Conservation (phyloP, 352 stramenopile species). For the Pseudoperonospora humuli region DNA sequence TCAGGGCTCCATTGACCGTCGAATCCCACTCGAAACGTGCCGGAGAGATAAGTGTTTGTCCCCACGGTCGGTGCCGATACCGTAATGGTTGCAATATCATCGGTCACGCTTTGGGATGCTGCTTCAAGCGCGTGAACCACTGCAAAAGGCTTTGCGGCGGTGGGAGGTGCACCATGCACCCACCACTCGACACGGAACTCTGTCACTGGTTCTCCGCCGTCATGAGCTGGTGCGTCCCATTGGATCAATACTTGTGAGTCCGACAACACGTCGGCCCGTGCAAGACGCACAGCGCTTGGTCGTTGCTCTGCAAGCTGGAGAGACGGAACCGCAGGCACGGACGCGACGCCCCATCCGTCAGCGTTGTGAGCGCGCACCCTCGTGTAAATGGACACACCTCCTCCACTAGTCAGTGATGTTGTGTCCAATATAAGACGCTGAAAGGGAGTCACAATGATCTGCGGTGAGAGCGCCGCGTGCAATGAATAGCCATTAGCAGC, state of each 20-base stretch:
- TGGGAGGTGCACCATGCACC: constrained; percentile 19
- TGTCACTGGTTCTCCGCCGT: constrained; percentile 60
- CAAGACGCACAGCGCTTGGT: constrained; percentile 26
- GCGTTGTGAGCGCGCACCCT: constrained; percentile 53
- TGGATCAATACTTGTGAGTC: constrained; percentile 61
- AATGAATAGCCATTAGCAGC: constrained; percentile 47
- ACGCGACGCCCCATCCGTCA: constrained; percentile 37
- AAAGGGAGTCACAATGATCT: constrained; percentile 45
- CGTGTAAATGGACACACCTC: constrained; percentile 47
- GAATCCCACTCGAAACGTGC: constrained; percentile 88
- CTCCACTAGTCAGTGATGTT: constrained; percentile 12
- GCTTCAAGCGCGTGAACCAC: constrained; percentile 43
- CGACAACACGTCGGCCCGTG: constrained; percentile 46
- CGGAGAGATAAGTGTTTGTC: constrained; percentile 36
- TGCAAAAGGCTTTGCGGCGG: constrained; percentile 38
- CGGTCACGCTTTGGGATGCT: constrained; percentile 17
- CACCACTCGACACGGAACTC: constrained; percentile 82
- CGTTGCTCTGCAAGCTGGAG: constrained; percentile 47
- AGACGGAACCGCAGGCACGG: constrained; percentile 34
- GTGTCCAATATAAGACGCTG: constrained; percentile 34
- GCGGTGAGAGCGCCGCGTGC: constrained; percentile 33
- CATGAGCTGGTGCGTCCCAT: constrained; percentile 59
- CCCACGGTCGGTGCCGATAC: constrained; percentile 53
- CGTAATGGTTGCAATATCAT: constrained; percentile 62
- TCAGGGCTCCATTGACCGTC: constrained; percentile 81